Conservation (phyloP, 1,284 basidiomycete genomes). For the Leccinum angustisporum region DNA sequence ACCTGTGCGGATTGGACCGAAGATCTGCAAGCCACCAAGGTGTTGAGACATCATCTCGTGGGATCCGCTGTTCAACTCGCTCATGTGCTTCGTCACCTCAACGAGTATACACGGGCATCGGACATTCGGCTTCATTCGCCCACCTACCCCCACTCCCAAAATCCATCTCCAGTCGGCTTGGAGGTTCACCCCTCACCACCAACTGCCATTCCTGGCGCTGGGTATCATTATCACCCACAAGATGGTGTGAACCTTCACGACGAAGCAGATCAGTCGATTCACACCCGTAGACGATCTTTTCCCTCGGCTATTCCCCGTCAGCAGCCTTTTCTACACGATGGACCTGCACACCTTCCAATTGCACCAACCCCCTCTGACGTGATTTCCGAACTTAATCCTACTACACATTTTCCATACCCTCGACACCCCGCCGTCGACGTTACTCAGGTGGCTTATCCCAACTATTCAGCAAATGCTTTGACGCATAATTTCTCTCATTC, state of each 20-base stretch:
- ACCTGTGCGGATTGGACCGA: slow-evolving; percentile 77
- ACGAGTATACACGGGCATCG: slow-evolving; percentile 36
- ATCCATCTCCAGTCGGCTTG: slow-evolving; percentile 33
- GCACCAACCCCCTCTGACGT: slow-evolving; percentile 11
- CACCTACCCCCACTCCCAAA: slow-evolving; percentile 27
- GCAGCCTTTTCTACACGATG: slow-evolving; percentile 14
- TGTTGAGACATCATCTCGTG: slow-evolving; percentile 64
- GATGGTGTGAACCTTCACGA: slow-evolving; percentile 11
- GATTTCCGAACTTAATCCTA: slow-evolving; percentile 11
- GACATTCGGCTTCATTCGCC: slow-evolving; percentile 41
- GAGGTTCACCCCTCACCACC: slow-evolving; percentile 44
- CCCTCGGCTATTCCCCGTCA: slow-evolving; percentile 14
- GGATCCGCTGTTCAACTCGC: slow-evolving; percentile 64
- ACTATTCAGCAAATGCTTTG: slow-evolving; percentile 12
- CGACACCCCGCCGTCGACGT: slow-evolving; percentile 8
- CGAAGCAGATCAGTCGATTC: slow-evolving; percentile 10
- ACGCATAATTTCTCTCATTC: slow-evolving; percentile 15
- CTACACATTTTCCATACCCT: slow-evolving; percentile 22
- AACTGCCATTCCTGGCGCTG: slow-evolving; percentile 18
- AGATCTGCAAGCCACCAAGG: slow-evolving; percentile 63
- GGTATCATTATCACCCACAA: slow-evolving; percentile 19
- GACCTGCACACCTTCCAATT: slow-evolving; percentile 11
- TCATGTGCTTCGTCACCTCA: slow-evolving; percentile 55
- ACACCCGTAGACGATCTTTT: slow-evolving; percentile 20
- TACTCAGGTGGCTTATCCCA: slow-evolving; percentile 21